Conservation (phyloP, 257 asterid genomes). For the Solanum gracilifrons region DNA sequence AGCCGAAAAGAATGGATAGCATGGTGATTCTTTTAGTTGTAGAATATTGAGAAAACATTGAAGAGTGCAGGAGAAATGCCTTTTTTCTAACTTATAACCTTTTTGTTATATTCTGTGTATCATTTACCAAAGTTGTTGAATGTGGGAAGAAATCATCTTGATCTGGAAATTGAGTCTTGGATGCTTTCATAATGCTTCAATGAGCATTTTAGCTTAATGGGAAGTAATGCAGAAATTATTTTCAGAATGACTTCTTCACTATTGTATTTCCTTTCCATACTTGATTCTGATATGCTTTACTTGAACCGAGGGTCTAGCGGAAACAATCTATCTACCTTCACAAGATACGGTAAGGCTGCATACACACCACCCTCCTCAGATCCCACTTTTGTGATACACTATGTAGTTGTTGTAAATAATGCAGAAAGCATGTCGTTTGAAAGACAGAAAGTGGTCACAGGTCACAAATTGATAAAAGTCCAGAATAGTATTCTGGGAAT, state of each 20-base stretch:
- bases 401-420: too few relatives aligned
- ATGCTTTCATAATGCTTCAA: not conserved
- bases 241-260: not conserved
- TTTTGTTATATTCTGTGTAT: not conserved
- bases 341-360: too few relatives aligned
- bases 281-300: not conserved
- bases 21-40: not conserved
- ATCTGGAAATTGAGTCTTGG: slow-evolving; percentile 18
- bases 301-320: not conserved
- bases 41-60: not conserved
- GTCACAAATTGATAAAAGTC: not conserved
- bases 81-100: not conserved
- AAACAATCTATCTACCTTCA: too few relatives aligned
- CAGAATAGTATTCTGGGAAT: not conserved
- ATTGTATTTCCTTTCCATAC: not conserved
- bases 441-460: not conserved
- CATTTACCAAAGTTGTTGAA: not conserved
- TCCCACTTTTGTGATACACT: not conserved
- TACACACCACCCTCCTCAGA: not conserved
- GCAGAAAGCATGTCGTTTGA: not conserved
- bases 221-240: not conserved
- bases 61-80: not conserved
- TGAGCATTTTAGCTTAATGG: not conserved
- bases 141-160: not conserved
- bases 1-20: not conserved